A percentile compares a stretch with the other conserved stretches of the same genome.
Evolutionary conservation across 805 yeast genomes (phyloP).

Genomic region (Sugiyamaella lignohabitans): DNA sequence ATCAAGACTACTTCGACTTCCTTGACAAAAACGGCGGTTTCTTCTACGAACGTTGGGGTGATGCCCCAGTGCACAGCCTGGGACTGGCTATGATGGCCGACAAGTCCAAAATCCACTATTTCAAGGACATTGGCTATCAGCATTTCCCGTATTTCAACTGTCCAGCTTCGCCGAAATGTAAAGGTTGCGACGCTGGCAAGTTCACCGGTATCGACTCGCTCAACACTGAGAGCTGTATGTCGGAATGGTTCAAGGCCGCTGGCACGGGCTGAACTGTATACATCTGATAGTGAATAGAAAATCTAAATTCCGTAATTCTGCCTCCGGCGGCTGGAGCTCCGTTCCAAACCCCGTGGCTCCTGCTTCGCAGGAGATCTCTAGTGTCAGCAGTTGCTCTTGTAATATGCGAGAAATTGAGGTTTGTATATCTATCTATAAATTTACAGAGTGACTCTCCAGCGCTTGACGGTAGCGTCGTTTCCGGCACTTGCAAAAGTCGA

Average conservation of each 20-base stretch:
- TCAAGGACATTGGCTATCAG: slow-evolving; percentile 72
- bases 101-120: slow-evolving; percentile 70
- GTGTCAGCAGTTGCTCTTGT: no score
- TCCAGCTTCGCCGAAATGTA: slow-evolving; percentile 57
- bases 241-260: slow-evolving; percentile 46
- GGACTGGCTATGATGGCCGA: slow-evolving; percentile 72
- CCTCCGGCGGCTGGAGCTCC: no score
- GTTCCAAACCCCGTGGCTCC: no score
- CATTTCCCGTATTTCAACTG: slow-evolving; percentile 78
- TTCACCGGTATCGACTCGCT: slow-evolving; percentile 49
- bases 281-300: no score
- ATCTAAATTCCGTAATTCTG: no score
- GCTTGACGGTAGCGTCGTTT: slow-evolving; percentile 70
- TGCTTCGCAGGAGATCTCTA: no score
- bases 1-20: slow-evolving; percentile 53
- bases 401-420: no score
- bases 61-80: slow-evolving; percentile 81
- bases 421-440: no score
- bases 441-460: slow-evolving; percentile 46
- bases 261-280: slow-evolving; percentile 8
- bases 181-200: slow-evolving; percentile 46
- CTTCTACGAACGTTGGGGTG: slow-evolving; percentile 91
- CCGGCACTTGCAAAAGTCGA: slow-evolving; percentile 63
- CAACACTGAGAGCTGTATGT: slow-evolving; percentile 66
- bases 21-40: slow-evolving; percentile 72